These are phyloP conservation scores for Rubia balearica DNA, from an alignment of 305 asterid genomes.

Conservation along the genomic window DNA sequence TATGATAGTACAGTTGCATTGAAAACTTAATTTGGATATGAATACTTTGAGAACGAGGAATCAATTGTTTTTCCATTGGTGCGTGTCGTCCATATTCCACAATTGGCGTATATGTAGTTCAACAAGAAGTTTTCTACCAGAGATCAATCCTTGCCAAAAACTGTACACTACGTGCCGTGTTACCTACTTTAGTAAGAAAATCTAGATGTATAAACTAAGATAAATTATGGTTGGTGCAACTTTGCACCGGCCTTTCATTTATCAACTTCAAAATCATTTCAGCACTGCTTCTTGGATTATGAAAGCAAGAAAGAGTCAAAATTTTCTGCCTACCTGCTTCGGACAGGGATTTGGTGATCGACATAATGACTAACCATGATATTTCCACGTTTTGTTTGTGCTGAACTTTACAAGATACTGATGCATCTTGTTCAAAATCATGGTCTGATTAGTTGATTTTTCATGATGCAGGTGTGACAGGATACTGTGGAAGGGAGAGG, in stretches of 20 bases:
- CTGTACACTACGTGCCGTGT: not conserved
- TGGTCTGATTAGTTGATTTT: not conserved
- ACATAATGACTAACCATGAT: too few relatives aligned
- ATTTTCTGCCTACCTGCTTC: too few relatives aligned
- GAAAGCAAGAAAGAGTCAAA: too few relatives aligned
- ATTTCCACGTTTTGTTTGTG: not conserved
- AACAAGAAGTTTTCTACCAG: not conserved
- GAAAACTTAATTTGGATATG: not conserved
- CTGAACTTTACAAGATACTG: not conserved
- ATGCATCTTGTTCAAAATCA: not conserved
- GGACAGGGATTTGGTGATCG: too few relatives aligned
- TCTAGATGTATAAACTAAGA: not conserved
- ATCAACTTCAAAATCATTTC: not conserved
- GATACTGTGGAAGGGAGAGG: constrained; percentile 87
- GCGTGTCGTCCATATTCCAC: not conserved
- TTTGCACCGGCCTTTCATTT: not conserved
- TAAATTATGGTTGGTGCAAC: not conserved
- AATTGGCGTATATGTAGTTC: not conserved
- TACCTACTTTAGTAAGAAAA: not conserved
- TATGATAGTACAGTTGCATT: too few relatives aligned
- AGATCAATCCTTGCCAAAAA: not conserved
- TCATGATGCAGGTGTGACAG: constrained; percentile 67
- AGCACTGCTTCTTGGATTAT: not conserved
- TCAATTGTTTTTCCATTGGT: not conserved
- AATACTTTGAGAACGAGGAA: not conserved